Evolutionary conservation across 306 rosid genomes (phyloP), one percentile per base, ranked within the genome.

Genomic region (Urtica urens): DNA sequence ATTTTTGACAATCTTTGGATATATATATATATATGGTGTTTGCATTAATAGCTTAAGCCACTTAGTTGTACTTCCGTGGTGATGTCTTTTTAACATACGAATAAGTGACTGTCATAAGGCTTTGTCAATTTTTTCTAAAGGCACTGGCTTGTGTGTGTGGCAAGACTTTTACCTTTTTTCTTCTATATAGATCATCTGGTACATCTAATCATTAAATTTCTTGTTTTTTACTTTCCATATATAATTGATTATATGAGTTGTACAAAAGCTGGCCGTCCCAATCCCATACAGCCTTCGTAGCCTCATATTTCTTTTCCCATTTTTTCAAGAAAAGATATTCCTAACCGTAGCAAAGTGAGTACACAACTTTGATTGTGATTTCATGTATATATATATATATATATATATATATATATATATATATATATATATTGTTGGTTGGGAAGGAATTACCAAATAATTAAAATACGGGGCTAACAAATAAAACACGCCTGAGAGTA

Each of bases 31-130:
- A n/a, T n/a, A n/a, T n/a, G n/a, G n/a, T n/a, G n/a, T n/a, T 53
- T 59, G 50, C 43, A 46, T 59, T 49, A 50, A 63, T 59, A 23
- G n/a, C 43, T 21, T 21, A 65, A 51, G 55, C 57, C 42, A 66
- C 68, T 65, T 34, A 27, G 20, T 37, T 58, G 38, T 25, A 46
- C 39, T 45, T 31, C 20, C 4, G 28, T 24, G 7, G 49, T 21
- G 27, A 2, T 44, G 49, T 44, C 49, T 28, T 44, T 44, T 44
- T 28, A 19, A 44, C 10, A 44, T 8, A 38, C 14, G 14, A 38
- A 3, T 9, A 40, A 40, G 46, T 40, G 46, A 40, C 19, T 20
- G 28, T 44, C 49, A 44, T 44, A 44, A 7, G 16, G 28, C 14
- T 58, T 48, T 68, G 46, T 68, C 62, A 26, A 23, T 53, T 54